Base-by-base conservation (phyloP, 192 early-diverging fungal genomes). In the Mortierella antarctica region DNA sequence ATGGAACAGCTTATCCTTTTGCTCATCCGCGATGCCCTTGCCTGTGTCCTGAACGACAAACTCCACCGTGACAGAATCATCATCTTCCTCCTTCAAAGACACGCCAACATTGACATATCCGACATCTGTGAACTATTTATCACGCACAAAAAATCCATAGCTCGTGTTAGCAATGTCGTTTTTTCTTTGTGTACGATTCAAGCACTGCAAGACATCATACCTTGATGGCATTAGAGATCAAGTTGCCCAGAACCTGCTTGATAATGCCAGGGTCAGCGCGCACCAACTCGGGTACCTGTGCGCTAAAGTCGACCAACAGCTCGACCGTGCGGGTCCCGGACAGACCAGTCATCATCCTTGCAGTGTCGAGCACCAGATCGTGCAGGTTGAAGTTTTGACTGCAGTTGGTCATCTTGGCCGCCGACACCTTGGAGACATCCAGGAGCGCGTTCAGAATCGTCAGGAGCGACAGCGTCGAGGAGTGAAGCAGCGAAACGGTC, bases 191-290 rank as follows among this genome's bases (percentile, higher is more conserved):
- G 58, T n/a, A 1, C n/a, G 12, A 44, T 20, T 46, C 18, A 18
- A 62, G 47, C 44, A 15, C 6, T 21, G 52, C 12, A 14, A 44
- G 21, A 45, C 44, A 47, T 48, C 13, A 57, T 78, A 78, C 75
- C 75, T 80, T 80, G 70, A 80, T 80, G n/a, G 77, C 77, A 45
- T 80, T 80, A 4, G 77, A 80, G n/a, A 80, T 67, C 41, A 80
- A 41, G 60, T 80, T 80, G 14, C 77, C 77, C 14, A 80, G 48
- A 52, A 80, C 70, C 48, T 80, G 77, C 49, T 80, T 80, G 65
- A 80, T 80, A 10, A 72, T 65, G 46, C 77, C 69, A 0, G 77
- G 65, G 46, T 80, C 77, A 46, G 77, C 77, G 47, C 77, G 77
- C 18, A 80, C 77, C 51, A 80, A 55, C 41, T 80, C 77, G 7